A percentile compares a stretch with the other conserved stretches of the same genome.
Evolutionary conservation across 2,329 filamentous ascomycete species (phyloP).

Genomic region (Didymella pinodella): DNA sequence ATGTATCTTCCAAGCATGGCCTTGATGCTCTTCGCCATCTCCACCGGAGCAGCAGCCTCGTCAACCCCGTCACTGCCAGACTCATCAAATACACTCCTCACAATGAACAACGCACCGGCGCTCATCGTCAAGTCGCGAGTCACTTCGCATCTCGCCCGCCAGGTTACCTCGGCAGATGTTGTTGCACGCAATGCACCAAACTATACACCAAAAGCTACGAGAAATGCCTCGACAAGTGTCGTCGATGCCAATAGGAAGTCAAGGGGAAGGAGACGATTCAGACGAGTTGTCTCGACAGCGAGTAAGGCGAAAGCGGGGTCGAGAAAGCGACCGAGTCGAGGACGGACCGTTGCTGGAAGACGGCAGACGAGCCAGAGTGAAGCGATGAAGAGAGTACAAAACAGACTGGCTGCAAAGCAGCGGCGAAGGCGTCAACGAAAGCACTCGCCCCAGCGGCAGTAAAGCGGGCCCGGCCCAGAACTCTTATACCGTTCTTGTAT

Average conservation of each 20-base stretch:
- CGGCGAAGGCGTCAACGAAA: neutral
- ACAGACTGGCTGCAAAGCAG: neutral
- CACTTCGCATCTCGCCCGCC: neutral
- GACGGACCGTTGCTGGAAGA: too few relatives aligned
- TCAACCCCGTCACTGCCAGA: neutral
- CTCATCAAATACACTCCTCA: constrained; percentile 3
- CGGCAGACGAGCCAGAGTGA: too few relatives aligned
- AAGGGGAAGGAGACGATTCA: neutral
- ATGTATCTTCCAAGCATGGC: constrained; percentile 10
- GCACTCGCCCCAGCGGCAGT: neutral
- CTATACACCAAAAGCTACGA: neutral
- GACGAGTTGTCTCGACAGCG: too few relatives aligned
- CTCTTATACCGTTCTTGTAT: neutral
- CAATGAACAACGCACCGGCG: constrained; percentile 4
- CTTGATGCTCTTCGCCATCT: neutral
- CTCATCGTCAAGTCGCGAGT: neutral
- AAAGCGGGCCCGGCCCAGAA: neutral
- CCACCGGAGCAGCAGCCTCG: neutral
- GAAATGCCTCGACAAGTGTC: constrained; percentile 2
- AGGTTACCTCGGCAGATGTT: neutral
- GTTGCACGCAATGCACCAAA: neutral
- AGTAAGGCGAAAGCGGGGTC: too few relatives aligned
- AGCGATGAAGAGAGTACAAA: neutral
- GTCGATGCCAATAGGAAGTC: neutral
- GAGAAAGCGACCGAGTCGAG: too few relatives aligned